Evolutionary conservation across 2,329 filamentous ascomycete species (phyloP), one percentile per base, ranked within the genome.

Genomic region (Verticillium isaacii): DNA sequence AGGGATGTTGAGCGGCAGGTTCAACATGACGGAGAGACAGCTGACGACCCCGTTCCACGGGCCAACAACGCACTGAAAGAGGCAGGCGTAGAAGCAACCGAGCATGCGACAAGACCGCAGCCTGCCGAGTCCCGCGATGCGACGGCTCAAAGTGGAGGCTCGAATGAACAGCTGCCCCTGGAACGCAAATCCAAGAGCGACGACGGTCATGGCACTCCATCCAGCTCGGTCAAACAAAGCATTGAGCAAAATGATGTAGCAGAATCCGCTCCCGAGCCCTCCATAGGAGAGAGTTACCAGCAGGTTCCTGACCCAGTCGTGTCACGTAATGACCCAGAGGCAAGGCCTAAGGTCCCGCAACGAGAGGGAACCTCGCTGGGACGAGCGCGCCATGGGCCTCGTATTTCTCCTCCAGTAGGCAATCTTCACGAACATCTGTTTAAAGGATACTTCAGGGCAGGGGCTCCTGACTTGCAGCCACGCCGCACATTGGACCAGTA

Each of bases 401-500:
- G 23, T 6, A 39, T 57, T 29, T 14, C 25, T 2, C 56, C 56
- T 37, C 56, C 56, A 14, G n/a, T 12, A 29, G 14, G 17, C 5
- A 60, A 50, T 15, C 57, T 59, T n/a, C 45, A 63, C 34, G 45
- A 61, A 25, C 32, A 59, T 29, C 52, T 61, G 1, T 57, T 59
- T n/a, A n/a, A 41, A 25, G 56, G 59, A 3, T 55, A 60, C 57
- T 57, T 41, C 19, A 36, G 17, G 6, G 11, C 45, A 15, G 50
- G 50, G 23, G 17, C 17, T 15, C 9, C 56, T 45, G 58, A 36
- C 11, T n/a, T 60, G 29, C 63, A 64, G 14, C 63, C 63, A 17
- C 58, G 63, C 17, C 63, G 63, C 15, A 64, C 63, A 6, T 15
- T 62, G 56, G 63, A 64, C 36, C 58, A 62, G 54, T 62, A 62